Conservation (phyloP, 768 basidiomycete genomes). For the Pluteus cervinus region DNA sequence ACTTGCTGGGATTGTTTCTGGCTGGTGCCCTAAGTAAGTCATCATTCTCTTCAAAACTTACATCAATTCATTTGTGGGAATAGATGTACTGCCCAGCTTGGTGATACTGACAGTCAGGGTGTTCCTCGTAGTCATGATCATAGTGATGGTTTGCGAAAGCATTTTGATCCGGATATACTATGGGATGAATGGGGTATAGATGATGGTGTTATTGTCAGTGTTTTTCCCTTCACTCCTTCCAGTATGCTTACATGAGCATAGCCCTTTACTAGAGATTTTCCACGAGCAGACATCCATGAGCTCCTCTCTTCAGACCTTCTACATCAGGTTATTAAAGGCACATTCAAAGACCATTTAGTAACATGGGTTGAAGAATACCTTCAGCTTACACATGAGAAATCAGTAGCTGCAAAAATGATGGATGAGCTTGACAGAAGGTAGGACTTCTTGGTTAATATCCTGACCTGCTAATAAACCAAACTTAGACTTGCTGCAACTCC, state of each 20-base stretch:
- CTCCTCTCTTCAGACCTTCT: slow-evolving; percentile 27
- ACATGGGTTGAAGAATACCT: slow-evolving; percentile 29
- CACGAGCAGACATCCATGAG: slow-evolving; percentile 28
- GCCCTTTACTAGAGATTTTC: slow-evolving; percentile 27
- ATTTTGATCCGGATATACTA: slow-evolving; percentile 20
- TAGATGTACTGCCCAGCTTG: too few relatives aligned
- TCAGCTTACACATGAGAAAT: slow-evolving; percentile 8
- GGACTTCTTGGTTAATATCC: neutral
- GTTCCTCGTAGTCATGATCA: slow-evolving; percentile 15
- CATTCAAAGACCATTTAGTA: slow-evolving; percentile 36
- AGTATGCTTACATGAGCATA: slow-evolving; percentile 7
- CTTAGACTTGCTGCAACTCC: slow-evolving; percentile 3
- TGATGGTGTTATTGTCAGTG: slow-evolving; percentile 23
- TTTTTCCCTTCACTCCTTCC: slow-evolving; percentile 1
- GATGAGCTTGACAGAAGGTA: slow-evolving; percentile 29
- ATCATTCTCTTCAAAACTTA: slow-evolving; percentile 3
- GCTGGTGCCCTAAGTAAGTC: slow-evolving; percentile 21
- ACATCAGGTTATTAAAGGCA: slow-evolving; percentile 36
- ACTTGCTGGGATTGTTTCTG: slow-evolving; percentile 23
- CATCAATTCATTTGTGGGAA: slow-evolving; percentile 8
- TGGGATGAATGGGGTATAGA: slow-evolving; percentile 29
- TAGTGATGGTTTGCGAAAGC: slow-evolving; percentile 13
- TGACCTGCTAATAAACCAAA: neutral
- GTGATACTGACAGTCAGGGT: slow-evolving; percentile 11
- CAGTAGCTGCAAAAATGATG: slow-evolving; percentile 16